phyloP scores from a whole-genome alignment of 176 grass and related monocot genomes.

The Musa troglodytarum region DNA sequence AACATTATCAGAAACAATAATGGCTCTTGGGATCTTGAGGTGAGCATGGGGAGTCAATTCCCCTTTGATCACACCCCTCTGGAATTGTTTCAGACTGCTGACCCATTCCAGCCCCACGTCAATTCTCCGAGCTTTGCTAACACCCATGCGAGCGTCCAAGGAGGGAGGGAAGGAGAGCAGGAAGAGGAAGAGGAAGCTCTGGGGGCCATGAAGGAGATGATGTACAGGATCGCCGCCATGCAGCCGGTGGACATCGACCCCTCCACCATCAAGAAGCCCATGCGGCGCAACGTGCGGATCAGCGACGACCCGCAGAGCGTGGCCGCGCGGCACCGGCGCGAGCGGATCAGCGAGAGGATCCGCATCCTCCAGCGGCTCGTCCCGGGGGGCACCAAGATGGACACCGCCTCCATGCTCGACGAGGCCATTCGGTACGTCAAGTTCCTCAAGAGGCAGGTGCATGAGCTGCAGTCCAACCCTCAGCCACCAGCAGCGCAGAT shows the following conservation, averaged over 20 bases:
- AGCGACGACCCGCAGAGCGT: conserved; percentile 84
- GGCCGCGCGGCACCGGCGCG: conserved; percentile 72
- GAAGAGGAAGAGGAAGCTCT: not conserved
- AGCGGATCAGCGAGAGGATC: conserved; percentile 96
- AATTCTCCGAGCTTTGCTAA: too few species aligned
- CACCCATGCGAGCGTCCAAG: not conserved
- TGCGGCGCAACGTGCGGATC: conserved; percentile 6
- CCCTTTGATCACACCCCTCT: not conserved
- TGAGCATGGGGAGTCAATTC: not conserved
- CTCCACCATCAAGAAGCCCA: not conserved
- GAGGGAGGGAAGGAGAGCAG: not conserved
- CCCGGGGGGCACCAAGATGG: conserved; percentile 94
- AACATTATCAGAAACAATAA: not conserved
- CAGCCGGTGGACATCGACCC: conserved; percentile 16
- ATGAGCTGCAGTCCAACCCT: not conserved
- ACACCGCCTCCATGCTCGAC: conserved; percentile 92
- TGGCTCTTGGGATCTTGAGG: not conserved
- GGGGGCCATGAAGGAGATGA: conserved; percentile 6
- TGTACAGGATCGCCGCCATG: conserved; percentile 10
- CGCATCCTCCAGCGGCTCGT: conserved; percentile 85
- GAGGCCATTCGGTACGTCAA: conserved; percentile 97
- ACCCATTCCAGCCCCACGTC: too few species aligned
- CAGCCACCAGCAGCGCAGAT: not conserved
- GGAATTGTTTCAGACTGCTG: not conserved
- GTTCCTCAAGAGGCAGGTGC: conserved; percentile 39